Evolutionary conservation across 202 grass and related monocot genomes (phyloP).

Genomic region (Cymbopogon flexuosus): DNA sequence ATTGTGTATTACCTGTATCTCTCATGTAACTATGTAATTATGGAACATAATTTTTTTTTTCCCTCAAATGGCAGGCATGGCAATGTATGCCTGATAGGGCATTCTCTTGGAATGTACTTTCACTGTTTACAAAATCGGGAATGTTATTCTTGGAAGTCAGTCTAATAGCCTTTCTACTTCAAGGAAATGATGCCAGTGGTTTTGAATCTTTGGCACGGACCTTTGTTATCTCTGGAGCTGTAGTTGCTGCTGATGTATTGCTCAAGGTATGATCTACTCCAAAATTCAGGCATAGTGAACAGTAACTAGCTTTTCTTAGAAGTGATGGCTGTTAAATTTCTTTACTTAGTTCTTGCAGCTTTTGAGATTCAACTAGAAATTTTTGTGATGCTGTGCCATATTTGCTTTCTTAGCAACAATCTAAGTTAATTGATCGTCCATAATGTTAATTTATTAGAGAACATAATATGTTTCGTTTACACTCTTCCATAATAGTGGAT

Average conservation of each 20-base stretch:
- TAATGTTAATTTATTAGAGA: not conserved
- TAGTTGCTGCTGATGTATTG: conserved; percentile 83
- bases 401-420: not conserved
- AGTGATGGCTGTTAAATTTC: not conserved
- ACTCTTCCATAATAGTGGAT: not conserved
- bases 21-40: not conserved
- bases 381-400: not conserved
- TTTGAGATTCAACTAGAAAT: not conserved
- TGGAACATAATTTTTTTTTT: not conserved
- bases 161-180: conserved; percentile 84
- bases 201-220: conserved; percentile 79
- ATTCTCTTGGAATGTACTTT: conserved; percentile 86
- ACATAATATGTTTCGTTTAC: not conserved
- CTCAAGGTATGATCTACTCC: conserved; percentile 63
- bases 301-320: not conserved
- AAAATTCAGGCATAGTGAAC: not conserved
- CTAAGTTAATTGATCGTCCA: not conserved
- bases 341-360: not conserved
- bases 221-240: conserved; percentile 80
- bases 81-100: conserved; percentile 70
- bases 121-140: conserved; percentile 81
- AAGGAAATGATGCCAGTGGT: conserved; percentile 87
- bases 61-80: conserved; percentile 57
- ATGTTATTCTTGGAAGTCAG: conserved; percentile 94
- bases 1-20: not conserved